phyloP scores from a whole-genome alignment of 2,329 filamentous ascomycete genomes.

The Penicillium sp. region DNA sequence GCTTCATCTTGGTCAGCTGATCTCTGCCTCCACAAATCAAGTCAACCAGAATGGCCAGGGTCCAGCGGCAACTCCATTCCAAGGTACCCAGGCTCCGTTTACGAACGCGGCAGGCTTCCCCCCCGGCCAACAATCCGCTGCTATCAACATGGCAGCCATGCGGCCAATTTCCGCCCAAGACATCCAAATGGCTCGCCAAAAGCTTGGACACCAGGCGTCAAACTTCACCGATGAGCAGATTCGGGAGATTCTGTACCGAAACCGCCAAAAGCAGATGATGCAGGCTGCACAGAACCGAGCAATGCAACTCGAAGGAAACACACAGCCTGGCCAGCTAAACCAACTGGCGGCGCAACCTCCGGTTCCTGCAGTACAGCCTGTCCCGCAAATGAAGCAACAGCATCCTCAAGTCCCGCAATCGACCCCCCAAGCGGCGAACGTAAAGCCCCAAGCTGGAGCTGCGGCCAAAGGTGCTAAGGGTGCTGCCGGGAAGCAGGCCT shows the following conservation, averaged over 20 bases:
- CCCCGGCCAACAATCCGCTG: conserved; percentile 28
- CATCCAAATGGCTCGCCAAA: conserved; percentile 37
- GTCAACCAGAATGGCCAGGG: conserved; percentile 27
- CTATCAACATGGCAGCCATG: conserved; percentile 30
- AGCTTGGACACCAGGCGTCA: conserved; percentile 33
- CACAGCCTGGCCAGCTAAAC: conserved; percentile 24
- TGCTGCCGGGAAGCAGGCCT: conserved; percentile 30
- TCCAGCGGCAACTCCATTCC: conserved; percentile 24
- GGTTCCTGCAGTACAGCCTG: conserved; percentile 20
- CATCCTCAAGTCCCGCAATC: conserved; percentile 24
- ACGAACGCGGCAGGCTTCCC: conserved; percentile 30
- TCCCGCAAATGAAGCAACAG: conserved; percentile 25
- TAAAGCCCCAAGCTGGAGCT: conserved; percentile 30
- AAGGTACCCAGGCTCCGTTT: conserved; percentile 30
- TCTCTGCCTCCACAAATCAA: conserved; percentile 35
- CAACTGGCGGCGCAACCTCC: conserved; percentile 27
- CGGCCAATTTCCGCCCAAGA: conserved; percentile 38
- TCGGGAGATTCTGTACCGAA: conserved; percentile 34
- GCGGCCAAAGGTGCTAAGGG: conserved; percentile 29
- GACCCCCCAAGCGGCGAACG: conserved; percentile 29
- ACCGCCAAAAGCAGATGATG: conserved; percentile 38
- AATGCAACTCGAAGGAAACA: conserved; percentile 22
- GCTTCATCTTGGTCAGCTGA: conserved; percentile 46
- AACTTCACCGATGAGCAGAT: conserved; percentile 46
- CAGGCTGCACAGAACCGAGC: conserved; percentile 33